Evolutionary conservation across 1,284 basidiomycete species (phyloP).

Genomic region (Cryptococcus amylolentus): DNA sequence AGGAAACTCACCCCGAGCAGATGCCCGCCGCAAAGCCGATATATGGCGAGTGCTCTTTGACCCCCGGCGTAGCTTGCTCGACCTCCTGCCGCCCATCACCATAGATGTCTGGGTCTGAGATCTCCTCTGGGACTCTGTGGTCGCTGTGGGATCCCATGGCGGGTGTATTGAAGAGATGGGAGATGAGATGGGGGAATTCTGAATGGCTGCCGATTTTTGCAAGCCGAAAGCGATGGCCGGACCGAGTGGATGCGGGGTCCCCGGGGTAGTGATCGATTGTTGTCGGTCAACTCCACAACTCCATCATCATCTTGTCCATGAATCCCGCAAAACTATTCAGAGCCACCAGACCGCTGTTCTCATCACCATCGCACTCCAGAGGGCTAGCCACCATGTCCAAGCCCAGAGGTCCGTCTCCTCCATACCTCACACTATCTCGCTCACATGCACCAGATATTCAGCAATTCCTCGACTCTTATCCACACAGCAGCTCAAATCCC

Average conservation of each 20-base stretch:
- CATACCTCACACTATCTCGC: neutral
- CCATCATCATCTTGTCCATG: neutral
- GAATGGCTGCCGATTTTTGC: too few species aligned
- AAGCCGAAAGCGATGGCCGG: too few species aligned
- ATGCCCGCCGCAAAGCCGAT: slow-evolving; percentile 47
- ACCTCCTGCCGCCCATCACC: slow-evolving; percentile 1
- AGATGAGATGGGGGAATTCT: too few species aligned
- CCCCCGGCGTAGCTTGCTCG: neutral
- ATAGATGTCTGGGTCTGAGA: slow-evolving; percentile 16
- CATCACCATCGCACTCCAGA: neutral
- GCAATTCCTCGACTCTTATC: slow-evolving; percentile 61
- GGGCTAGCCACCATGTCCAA: neutral
- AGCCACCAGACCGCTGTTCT: neutral
- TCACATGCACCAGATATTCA: slow-evolving; percentile 21
- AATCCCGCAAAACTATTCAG: neutral
- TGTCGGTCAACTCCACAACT: too few species aligned
- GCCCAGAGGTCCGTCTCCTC: slow-evolving; percentile 5
- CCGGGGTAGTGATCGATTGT: neutral
- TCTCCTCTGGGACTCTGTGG: slow-evolving; percentile 7
- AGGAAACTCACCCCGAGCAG: slow-evolving; percentile 36
- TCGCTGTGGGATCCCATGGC: too few species aligned
- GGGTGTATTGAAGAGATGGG: too few species aligned
- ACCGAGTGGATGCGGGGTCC: too few species aligned
- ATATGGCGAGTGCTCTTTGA: slow-evolving; percentile 35
- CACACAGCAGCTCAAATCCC: slow-evolving; percentile 51